Base-by-base conservation (phyloP, 2,329 filamentous ascomycete species). In the Delphinella strobiligena region DNA sequence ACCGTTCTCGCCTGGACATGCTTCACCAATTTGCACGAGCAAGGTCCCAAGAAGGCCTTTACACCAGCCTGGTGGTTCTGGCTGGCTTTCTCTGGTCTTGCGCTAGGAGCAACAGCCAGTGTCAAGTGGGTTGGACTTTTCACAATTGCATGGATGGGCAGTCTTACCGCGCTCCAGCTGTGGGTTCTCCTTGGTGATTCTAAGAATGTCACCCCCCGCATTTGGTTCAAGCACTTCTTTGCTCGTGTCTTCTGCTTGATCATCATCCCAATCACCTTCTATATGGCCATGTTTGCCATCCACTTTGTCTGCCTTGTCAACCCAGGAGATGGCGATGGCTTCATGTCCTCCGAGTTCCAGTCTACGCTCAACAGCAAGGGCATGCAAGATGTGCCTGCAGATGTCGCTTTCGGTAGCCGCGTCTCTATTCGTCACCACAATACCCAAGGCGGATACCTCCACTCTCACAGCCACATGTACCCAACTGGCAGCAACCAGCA, bases 341-440 rank as follows among this genome's bases (percentile, higher is more conserved):
- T 98, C 70, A 98, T 98, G 91, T 95, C 88, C 57, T 94, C 89
- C 40, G 91, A 98, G 58, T 98, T 98, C 69, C 91, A 98, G 66
- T 83, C 91, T 22, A 96, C 91, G 2, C 71, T 98, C 49, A 98
- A 96, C 67, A 88, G 79, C 54, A 98, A 96, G 70, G 80, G 76
- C 38, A 98, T 98, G 91, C 80, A 86, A 58, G 87, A 93, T 61
- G 87, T 93, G 4, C 82, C 91, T 2, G 91, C 84, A 19, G 88
- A 98, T 63, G 82, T 98, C 43, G 80, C 82, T 19, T 81, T 91
- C 54, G 91, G 91, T 44, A 93, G 87, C 59, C 77, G 83, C 47
- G 74, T 98, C 53, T 79, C 71, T 47, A 74, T 98, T 51, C 83
- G 91, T 51, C 91, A 98, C 61, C 82, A 87, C 64, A 96, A 96